Conservation (phyloP, 140 eudicot species). For the Senecio squalidus region DNA sequence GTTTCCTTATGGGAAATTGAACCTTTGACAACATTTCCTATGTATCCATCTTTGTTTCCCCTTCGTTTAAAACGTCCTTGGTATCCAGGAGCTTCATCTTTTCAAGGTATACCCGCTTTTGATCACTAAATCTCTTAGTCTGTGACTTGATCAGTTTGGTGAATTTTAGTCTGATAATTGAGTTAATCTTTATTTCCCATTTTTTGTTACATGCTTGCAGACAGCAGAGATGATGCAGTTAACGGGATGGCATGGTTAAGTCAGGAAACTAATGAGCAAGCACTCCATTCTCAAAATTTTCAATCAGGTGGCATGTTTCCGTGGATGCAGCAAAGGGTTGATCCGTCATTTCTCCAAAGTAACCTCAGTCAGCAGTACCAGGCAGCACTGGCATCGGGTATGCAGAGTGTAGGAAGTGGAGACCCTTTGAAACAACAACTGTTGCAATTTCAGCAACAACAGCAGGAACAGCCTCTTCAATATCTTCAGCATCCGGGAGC, state of each 20-base stretch:
- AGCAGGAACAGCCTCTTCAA: constrained; percentile 68
- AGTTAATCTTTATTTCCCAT: neutral
- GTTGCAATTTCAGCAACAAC: constrained; percentile 72
- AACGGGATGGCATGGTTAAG: constrained; percentile 81
- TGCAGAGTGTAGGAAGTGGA: constrained; percentile 51
- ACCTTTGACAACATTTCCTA: constrained; percentile 81
- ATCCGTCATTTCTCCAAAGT: constrained; percentile 46
- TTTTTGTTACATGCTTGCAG: constrained; percentile 25
- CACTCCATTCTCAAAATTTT: constrained; percentile 53
- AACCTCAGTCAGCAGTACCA: constrained; percentile 85
- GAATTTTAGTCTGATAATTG: too few relatives aligned
- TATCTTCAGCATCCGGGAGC: constrained; percentile 54
- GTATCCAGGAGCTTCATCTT: constrained; percentile 77
- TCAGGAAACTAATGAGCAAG: constrained; percentile 69
- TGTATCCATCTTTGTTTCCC: constrained; percentile 89
- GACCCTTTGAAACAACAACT: constrained; percentile 56
- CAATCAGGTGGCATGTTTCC: constrained; percentile 74
- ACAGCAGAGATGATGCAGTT: constrained; percentile 50
- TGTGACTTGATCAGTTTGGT: too few relatives aligned
- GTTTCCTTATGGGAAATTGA: constrained; percentile 94
- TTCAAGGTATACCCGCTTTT: constrained; percentile 39
- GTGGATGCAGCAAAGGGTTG: constrained; percentile 90
- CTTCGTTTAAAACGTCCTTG: constrained; percentile 83
- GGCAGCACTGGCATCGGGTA: constrained; percentile 63
- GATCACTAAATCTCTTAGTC: too few relatives aligned